Conservation (phyloP, 1,284 basidiomycete species). For the Moesziomyces parantarcticus region DNA sequence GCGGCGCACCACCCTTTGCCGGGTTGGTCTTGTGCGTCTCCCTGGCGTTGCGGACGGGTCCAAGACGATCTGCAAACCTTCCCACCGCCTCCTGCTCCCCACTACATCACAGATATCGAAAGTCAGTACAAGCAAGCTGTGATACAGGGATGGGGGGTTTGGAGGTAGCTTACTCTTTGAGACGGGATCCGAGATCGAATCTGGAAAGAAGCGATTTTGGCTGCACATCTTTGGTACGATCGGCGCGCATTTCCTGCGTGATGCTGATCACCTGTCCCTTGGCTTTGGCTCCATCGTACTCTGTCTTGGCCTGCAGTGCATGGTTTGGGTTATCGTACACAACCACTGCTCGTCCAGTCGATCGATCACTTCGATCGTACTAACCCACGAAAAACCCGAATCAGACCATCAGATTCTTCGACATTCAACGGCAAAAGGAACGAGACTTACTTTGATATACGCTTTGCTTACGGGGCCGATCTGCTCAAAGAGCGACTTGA, state of each 20-base stretch:
- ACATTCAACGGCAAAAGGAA: background rate
- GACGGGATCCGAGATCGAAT: constrained; percentile 43
- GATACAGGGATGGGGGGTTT: background rate
- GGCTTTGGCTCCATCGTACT: constrained; percentile 87
- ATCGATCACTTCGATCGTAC: constrained; percentile 96
- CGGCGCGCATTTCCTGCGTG: constrained; percentile 49
- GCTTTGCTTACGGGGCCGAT: constrained; percentile 90
- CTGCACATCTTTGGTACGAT: constrained; percentile 17
- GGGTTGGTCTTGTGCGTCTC: background rate
- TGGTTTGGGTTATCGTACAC: constrained; percentile 82
- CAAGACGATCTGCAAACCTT: constrained; percentile 38
- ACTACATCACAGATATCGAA: background rate
- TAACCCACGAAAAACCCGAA: constrained; percentile 42
- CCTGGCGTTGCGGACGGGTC: constrained; percentile 20
- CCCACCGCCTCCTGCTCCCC: constrained; percentile 3
- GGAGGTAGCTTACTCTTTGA: constrained; percentile 26
- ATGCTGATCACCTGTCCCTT: constrained; percentile 73
- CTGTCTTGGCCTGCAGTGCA: constrained; percentile 84
- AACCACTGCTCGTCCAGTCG: constrained; percentile 83
- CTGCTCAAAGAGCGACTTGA: constrained; percentile 80
- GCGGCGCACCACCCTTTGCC: background rate
- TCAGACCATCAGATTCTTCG: no score
- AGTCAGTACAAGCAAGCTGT: background rate
- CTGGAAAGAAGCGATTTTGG: constrained; percentile 33
- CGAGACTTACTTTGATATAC: constrained; percentile 81